Base-by-base conservation (phyloP, 2,329 filamentous ascomycete species). In the Tolypocladium endophyticum region DNA sequence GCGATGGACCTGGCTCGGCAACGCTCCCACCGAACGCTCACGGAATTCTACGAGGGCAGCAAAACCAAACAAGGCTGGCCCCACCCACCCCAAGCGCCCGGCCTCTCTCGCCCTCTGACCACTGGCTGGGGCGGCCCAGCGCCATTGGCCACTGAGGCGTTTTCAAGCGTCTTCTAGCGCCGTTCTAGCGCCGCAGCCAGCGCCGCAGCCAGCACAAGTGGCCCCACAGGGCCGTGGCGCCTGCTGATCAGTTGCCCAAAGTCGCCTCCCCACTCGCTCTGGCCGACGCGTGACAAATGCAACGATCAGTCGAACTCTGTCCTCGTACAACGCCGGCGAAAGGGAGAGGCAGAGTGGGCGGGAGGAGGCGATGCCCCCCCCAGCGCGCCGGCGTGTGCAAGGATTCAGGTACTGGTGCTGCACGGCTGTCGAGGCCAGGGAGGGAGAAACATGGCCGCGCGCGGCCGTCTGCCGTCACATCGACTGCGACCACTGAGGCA, bases 111-210 rank as follows among this genome's bases (percentile, higher is more conserved):
- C 23, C 45, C 23, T 6, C 14, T 28, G 23, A 47, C 43, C 45
- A 47, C 16, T 47, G 43, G 43, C 45, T 28, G 45, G 7, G 23
- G 23, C 12, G 54, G 18, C 23, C 9, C 35, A 30, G 5, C 36
- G 23, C 35, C 54, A 30, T 52, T 41, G 54, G 50, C 50, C 47
- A 30, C 18, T 14, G 35, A 1, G 47, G 33, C 55, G 35, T 43
- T n/a, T 20, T 28, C 55, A 56, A 56, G 57, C 57, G 54, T 61
- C 60, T 69, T 69, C 67, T 69, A 69, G 67, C 66, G 66, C 55
- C 63, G 60, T 68, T 68, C 66, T 67, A 68, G 66, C 58, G 63
- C 60, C 43, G 28, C n/a, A 16, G 25, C 25, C 25, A 9, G 25
- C 16, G 43, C 43, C 43, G 43, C 43, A 47, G 23, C 43, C 43